Evolutionary conservation across 352 stramenopile genomes (phyloP), one percentile per base, ranked within the genome.

Genomic region (Pythium periplocum): DNA sequence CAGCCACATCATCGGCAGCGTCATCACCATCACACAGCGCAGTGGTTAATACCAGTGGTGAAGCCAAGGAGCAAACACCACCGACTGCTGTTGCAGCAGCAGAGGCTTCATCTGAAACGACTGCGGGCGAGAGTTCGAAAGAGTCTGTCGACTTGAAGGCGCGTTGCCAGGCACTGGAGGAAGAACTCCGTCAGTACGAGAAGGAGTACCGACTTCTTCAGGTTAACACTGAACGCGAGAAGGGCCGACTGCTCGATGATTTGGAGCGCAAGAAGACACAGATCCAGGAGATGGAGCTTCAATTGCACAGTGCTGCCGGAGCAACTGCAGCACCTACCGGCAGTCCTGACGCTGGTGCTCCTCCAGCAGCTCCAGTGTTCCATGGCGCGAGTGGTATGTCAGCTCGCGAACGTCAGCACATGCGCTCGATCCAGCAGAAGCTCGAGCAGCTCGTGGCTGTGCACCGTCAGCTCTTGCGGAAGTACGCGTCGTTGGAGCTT

Each of bases 391-490:
- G 71, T 55, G 78, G 75, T 5, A 90, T 88, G 80, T 88, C 80
- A 31, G 75, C 70, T 30, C 80, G 81, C 10, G 87, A 96, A 55
- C 72, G 82, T 2, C 81, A 93, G 60, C 80, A 96, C 59, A 90
- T 93, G 78, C 78, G 82, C 6, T 93, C 83, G 2, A 93, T 97
- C 39, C 85, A 96, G 50, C 88, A 96, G 55, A 92, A 95, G 49
- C 77, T 97, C 1, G 86, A 96, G 62, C 88, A 97, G 56, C 73
- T 97, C 4, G 85, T 97, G 7, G 86, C 86, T 7, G 88, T 96
- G 34, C 87, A 97, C 57, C 82, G 86, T 9, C 86, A 96, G 57
- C 62, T 97, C 11, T 55, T 97, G 45, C 83, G 88, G 50, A 97
- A 97, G 61, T 96, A 96, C 55, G 86, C 86, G 39, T 93, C 83